phyloP scores from a whole-genome alignment of 495 filamentous ascomycete species.

The Neurospora pannonica region DNA sequence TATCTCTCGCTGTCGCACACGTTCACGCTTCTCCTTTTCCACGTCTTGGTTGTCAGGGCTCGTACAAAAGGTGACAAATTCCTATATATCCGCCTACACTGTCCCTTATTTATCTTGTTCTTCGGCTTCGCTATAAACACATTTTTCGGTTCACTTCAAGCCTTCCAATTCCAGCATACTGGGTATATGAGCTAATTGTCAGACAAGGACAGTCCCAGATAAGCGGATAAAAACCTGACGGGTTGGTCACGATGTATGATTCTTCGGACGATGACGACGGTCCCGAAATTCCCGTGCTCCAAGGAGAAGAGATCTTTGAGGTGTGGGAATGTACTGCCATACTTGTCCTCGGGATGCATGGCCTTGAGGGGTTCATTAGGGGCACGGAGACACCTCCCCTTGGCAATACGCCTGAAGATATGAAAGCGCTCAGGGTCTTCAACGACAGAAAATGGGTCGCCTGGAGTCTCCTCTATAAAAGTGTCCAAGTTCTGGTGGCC shows the following conservation, averaged over 20 bases:
- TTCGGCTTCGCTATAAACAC: neutral
- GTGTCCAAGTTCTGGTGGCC: too few species aligned
- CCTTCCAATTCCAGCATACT: neutral
- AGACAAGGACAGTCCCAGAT: neutral
- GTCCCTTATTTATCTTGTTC: neutral
- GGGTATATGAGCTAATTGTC: neutral
- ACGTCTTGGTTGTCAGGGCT: neutral
- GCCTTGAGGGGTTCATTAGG: neutral
- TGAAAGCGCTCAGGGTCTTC: neutral
- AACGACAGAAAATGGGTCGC: neutral
- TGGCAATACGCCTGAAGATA: neutral
- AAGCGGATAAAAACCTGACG: neutral
- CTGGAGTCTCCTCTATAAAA: neutral
- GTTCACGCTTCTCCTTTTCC: neutral
- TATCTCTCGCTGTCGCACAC: neutral
- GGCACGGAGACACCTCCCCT: neutral
- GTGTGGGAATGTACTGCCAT: neutral
- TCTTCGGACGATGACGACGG: neutral
- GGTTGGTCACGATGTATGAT: neutral
- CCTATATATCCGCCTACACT: neutral
- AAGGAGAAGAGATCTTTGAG: neutral
- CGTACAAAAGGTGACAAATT: neutral
- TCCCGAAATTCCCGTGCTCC: neutral
- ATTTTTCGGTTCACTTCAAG: neutral
- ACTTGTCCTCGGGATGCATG: neutral